phyloP scores from a whole-genome alignment of 805 yeast species.

The Yamadazyma insecticola region DNA sequence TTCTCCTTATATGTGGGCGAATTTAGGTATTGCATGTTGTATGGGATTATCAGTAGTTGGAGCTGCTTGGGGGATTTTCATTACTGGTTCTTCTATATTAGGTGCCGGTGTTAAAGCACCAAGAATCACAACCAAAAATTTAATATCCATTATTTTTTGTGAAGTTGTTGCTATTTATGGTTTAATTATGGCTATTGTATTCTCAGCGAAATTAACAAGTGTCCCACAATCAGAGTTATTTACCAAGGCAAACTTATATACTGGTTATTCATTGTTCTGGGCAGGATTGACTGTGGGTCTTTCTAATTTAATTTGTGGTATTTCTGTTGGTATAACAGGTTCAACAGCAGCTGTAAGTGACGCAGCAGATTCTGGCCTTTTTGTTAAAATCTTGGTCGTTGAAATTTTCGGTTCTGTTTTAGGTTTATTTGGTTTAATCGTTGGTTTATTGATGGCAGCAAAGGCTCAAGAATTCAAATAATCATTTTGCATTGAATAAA shows the following conservation, averaged over 20 bases:
- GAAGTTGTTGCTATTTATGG: conserved; percentile 99
- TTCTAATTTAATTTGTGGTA: conserved; percentile 91
- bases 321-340: conserved; percentile 96
- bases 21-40: conserved; percentile 81
- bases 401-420: conserved; percentile 96
- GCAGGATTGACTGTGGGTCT: conserved; percentile 96
- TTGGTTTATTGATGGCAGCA: conserved; percentile 94
- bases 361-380: conserved; percentile 93
- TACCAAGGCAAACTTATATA: conserved; percentile 83
- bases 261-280: conserved; percentile 96
- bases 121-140: conserved; percentile 92
- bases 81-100: conserved; percentile 88
- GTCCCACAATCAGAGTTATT: conserved; percentile 61
- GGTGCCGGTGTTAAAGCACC: conserved; percentile 99
- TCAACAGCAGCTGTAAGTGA: conserved; percentile 98
- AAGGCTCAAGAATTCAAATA: conserved; percentile 85
- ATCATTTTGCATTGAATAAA: too few relatives aligned
- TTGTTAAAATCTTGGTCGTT: conserved; percentile 92
- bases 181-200: conserved; percentile 94
- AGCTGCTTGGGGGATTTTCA: conserved; percentile 98
- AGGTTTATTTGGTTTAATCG: conserved; percentile 94
- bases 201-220: conserved; percentile 77
- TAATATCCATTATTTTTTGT: conserved; percentile 95
- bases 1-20: conserved; percentile 97
- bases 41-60: conserved; percentile 94